These are phyloP conservation scores for Nakazawaea peltata DNA, from an alignment of 805 yeast genomes.

Conservation along the genomic window DNA sequence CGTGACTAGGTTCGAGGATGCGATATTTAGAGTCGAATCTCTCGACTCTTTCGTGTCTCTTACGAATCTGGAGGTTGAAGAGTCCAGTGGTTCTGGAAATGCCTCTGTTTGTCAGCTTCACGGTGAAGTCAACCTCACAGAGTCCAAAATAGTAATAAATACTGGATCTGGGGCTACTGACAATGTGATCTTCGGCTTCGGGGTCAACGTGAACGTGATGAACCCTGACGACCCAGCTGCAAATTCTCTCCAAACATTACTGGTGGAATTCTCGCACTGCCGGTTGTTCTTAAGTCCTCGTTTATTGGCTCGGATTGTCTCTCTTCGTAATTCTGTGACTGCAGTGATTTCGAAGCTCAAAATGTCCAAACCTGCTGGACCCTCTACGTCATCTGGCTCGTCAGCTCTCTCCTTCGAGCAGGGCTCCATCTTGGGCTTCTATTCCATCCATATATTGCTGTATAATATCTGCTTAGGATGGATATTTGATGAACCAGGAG, in stretches of 20 bases:
- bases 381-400: too few relatives aligned
- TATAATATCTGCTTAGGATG: slow-evolving; percentile 72
- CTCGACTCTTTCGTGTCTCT: slow-evolving; percentile 19
- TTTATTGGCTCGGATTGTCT: slow-evolving; percentile 31
- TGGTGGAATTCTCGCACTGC: slow-evolving; percentile 50
- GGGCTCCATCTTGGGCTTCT: slow-evolving; percentile 24
- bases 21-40: slow-evolving; percentile 27
- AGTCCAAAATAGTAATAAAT: slow-evolving; percentile 30
- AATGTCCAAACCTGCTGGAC: not conserved
- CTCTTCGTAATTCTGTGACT: slow-evolving; percentile 22
- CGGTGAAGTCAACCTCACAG: slow-evolving; percentile 34
- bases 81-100: too few relatives aligned
- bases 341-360: not conserved
- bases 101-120: too few relatives aligned
- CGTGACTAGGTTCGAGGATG: slow-evolving; percentile 23
- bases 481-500: slow-evolving; percentile 44
- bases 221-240: slow-evolving; percentile 28
- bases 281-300: slow-evolving; percentile 51
- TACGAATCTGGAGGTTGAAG: not conserved
- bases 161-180: slow-evolving; percentile 31
- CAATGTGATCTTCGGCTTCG: slow-evolving; percentile 38
- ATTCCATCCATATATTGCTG: slow-evolving; percentile 50
- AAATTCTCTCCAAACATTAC: slow-evolving; percentile 33
- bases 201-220: slow-evolving; percentile 33
- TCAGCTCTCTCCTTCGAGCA: too few relatives aligned